Base-by-base conservation (phyloP, 768 basidiomycete genomes). In the Boletus subparvulus region DNA sequence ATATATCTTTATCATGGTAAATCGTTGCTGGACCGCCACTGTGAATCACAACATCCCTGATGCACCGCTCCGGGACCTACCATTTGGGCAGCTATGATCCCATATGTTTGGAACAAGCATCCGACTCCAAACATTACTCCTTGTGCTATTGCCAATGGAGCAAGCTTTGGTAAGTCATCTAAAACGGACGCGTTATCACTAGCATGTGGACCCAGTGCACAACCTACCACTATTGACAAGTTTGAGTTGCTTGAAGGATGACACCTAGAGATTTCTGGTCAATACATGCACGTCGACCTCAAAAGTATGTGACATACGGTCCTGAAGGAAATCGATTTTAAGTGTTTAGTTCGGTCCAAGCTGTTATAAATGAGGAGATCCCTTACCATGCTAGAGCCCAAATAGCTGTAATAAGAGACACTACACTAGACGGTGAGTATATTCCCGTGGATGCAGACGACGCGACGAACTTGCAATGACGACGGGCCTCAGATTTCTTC, bases 371-470 rank as follows among this genome's bases (percentile, higher is more conserved):
- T 28, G 19, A 37, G 6, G 26, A 28, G 4, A 6, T 35, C 1
- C 17, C 88, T 71, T 68, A 90, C 89, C 80, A 81, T 56, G 83
- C 71, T 10, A 91, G 70, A 24, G 80, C 64, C 85, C 87, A 91
- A 16, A 90, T 53, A 7, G 79, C 82, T 24, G 74, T 76, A 24
- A 86, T 33, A 43, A 79, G 56, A 2, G 79, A 74, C 47, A 69
- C 78, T 79, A 32, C 10, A 32, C 3, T 19, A 13, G 9, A 42
- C 14, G 35, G 26, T 55, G 30, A 61, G 51, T 13, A 53, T 35
- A 26, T 45, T 24, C 17, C 12, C 45, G 8, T 4, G 48, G 26
- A 50, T 9, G 5, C 4, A 44, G 11, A 49, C 7, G 16, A 62
- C 68, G 54, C 41, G 76, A 82, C 75, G 41, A 58, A 75, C 64